Evolutionary conservation across 306 rosid genomes (phyloP).

Genomic region (Cicer cuneatum): DNA sequence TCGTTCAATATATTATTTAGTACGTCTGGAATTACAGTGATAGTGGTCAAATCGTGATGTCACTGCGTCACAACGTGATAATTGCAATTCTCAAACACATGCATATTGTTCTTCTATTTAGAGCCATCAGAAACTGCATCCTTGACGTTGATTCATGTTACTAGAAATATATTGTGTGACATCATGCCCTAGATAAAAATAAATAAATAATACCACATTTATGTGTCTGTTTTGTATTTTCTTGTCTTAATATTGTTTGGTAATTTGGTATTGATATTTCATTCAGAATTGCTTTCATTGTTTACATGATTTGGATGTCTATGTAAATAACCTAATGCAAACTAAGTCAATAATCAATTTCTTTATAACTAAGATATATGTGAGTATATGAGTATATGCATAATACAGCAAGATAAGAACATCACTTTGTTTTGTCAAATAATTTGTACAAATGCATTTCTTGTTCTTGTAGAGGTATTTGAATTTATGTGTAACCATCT

Average conservation of each 20-base stretch:
- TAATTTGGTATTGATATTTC: conserved; percentile 11
- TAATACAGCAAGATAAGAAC: not conserved
- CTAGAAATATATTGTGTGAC: not conserved
- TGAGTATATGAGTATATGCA: not conserved
- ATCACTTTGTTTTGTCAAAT: conserved; percentile 25
- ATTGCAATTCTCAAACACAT: not conserved
- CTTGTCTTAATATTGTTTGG: not conserved
- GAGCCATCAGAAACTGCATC: not conserved
- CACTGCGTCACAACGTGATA: not conserved
- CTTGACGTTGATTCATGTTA: conserved; percentile 17
- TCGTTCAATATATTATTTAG: not conserved
- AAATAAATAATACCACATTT: not conserved
- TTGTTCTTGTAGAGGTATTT: conserved; percentile 23
- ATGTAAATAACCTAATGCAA: conserved; percentile 19
- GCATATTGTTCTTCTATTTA: not conserved
- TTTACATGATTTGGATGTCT: conserved; percentile 14
- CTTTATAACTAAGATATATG: conserved; percentile 23
- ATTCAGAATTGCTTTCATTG: conserved; percentile 3
- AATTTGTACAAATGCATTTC: conserved; percentile 8
- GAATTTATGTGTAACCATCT: conserved; percentile 36
- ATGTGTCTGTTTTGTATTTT: not conserved
- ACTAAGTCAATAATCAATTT: conserved; percentile 23
- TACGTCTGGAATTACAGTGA: not conserved
- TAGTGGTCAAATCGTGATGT: not conserved
- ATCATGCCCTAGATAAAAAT: not conserved